A percentile compares a stretch with the other conserved stretches of the same genome.
Conservation (phyloP, 352 stramenopile genomes). For the Blastocystis sp. region DNA sequence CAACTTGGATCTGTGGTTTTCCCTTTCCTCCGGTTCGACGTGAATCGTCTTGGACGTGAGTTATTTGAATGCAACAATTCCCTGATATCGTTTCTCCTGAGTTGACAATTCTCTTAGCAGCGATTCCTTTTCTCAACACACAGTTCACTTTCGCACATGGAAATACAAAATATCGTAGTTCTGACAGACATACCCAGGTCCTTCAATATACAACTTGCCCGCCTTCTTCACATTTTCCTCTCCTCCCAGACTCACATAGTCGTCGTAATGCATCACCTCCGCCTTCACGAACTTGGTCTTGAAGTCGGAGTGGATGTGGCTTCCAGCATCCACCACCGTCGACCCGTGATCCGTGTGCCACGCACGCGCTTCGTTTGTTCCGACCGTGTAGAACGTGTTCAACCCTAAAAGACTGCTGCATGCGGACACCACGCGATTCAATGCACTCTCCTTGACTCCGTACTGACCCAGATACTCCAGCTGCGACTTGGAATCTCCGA, state of each 20-base stretch:
- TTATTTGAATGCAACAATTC: neutral
- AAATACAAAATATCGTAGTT: conserved; percentile 76
- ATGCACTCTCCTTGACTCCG: conserved; percentile 68
- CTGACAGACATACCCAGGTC: conserved; percentile 73
- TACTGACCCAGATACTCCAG: conserved; percentile 71
- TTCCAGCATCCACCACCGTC: conserved; percentile 67
- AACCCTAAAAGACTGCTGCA: conserved; percentile 72
- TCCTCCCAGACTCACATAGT: conserved; percentile 64
- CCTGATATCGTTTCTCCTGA: neutral
- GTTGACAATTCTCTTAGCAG: neutral
- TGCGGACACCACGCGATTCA: conserved; percentile 71
- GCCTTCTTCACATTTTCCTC: conserved; percentile 73
- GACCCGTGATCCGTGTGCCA: conserved; percentile 72
- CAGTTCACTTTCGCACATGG: conserved; percentile 67
- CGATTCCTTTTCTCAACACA: conserved; percentile 10
- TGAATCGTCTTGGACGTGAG: neutral
- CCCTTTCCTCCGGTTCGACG: neutral
- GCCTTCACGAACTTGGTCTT: conserved; percentile 73
- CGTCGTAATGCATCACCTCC: conserved; percentile 71
- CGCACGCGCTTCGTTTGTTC: conserved; percentile 70
- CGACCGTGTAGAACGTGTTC: conserved; percentile 75
- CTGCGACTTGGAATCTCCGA: conserved; percentile 72
- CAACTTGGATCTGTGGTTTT: neutral
- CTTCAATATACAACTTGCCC: conserved; percentile 69
- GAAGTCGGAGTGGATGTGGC: conserved; percentile 77